phyloP scores from a whole-genome alignment of 78 protist species.

The Polysphondylium violaceum region DNA sequence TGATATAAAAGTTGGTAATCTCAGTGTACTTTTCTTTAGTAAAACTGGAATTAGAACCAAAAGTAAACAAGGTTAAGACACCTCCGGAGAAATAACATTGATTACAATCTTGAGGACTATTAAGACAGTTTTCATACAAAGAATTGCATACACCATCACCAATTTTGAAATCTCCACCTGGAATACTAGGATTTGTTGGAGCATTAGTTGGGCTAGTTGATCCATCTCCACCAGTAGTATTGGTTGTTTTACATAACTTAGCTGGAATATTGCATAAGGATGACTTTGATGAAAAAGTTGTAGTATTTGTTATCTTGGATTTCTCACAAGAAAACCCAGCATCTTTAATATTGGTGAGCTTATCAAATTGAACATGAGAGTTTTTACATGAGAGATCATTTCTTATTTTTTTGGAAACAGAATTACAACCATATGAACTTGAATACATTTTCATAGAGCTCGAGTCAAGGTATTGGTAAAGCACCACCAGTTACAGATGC shows the following conservation, averaged over 20 bases:
- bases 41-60: too few species aligned
- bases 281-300: too few species aligned
- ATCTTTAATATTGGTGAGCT: too few species aligned
- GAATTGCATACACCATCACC: background rate
- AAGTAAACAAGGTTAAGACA: too few species aligned
- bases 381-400: background rate
- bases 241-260: background rate
- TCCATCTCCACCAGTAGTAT: background rate
- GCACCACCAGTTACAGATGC: constrained; percentile 26
- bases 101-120: background rate
- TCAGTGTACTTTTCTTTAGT: too few species aligned
- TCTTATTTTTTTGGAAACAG: background rate
- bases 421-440: background rate
- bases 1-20: too few species aligned
- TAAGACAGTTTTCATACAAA: background rate
- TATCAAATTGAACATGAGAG: background rate
- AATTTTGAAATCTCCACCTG: background rate
- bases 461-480: background rate
- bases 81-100: background rate
- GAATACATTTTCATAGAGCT: background rate
- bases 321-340: too few species aligned
- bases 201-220: background rate
- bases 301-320: too few species aligned
- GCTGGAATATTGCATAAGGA: too few species aligned
- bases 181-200: background rate